Percentiles rank a stretch among this genome's conserved stretches.
Conservation (phyloP, 208 protist species). For the Crithidia expoeki region DNA sequence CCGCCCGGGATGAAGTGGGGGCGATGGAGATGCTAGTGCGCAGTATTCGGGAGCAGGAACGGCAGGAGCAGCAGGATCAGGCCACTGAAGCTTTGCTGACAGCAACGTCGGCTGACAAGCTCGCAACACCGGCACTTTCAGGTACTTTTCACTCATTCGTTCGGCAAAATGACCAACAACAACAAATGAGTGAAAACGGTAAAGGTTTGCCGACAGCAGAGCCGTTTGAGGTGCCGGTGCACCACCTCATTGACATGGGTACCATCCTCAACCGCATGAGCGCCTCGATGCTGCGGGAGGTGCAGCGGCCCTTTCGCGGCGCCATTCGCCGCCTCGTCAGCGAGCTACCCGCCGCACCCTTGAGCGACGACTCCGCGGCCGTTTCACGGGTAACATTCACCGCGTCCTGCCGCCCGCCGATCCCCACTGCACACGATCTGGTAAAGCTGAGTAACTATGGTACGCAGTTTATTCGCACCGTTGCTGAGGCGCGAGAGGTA, state of each 20-base stretch:
- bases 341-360: constrained; percentile 14
- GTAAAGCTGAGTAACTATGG: constrained; percentile 51
- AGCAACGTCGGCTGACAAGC: neutral
- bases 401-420: constrained; percentile 27
- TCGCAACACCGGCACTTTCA: neutral
- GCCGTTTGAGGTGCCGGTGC: constrained; percentile 39
- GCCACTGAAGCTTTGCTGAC: neutral
- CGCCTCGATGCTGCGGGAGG: constrained; percentile 32
- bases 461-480: constrained; percentile 57
- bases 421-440: constrained; percentile 47
- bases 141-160: too few relatives aligned
- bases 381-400: neutral
- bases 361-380: neutral
- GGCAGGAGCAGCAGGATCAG: neutral
- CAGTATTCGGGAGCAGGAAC: constrained; percentile 35
- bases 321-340: constrained; percentile 39
- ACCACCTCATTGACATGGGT: constrained; percentile 73
- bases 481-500: constrained; percentile 64
- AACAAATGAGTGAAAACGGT: neutral
- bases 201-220: constrained; percentile 12
- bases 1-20: constrained; percentile 50
- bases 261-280: constrained; percentile 55
- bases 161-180: too few relatives aligned
- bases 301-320: constrained; percentile 42
- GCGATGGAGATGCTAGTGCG: constrained; percentile 57